Conservation (phyloP, 495 filamentous ascomycete species). For the Aspergillus ellipticus region DNA sequence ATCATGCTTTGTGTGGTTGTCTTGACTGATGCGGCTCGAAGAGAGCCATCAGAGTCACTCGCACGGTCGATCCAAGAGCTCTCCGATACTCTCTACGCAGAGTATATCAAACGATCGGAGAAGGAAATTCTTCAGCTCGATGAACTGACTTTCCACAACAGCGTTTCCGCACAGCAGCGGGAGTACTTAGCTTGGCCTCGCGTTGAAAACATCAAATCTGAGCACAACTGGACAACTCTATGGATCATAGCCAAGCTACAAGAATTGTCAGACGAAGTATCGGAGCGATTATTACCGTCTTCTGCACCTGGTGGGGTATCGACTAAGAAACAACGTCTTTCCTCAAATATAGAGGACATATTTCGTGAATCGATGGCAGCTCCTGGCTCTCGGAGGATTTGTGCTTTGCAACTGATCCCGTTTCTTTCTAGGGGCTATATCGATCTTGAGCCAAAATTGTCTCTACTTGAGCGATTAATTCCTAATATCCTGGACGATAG, state of each 20-base stretch:
- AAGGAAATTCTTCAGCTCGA: constrained; percentile 73
- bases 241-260: constrained; percentile 38
- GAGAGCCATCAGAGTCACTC: constrained; percentile 27
- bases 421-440: constrained; percentile 55
- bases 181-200: constrained; percentile 35
- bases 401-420: constrained; percentile 73
- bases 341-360: constrained; percentile 55
- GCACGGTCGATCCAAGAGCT: constrained; percentile 48
- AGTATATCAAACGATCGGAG: constrained; percentile 68
- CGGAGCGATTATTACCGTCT: constrained; percentile 9
- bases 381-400: constrained; percentile 54
- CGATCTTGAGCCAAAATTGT: constrained; percentile 38
- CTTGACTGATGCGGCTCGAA: constrained; percentile 24
- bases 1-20: constrained; percentile 55
- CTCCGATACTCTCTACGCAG: constrained; percentile 58
- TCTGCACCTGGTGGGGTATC: constrained; percentile 19
- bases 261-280: constrained; percentile 27
- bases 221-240: constrained; percentile 46
- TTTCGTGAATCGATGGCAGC: constrained; percentile 56
- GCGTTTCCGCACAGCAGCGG: constrained; percentile 11
- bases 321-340: constrained; percentile 61
- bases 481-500: constrained; percentile 56
- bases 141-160: constrained; percentile 58
- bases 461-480: constrained; percentile 45
- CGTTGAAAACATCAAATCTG: constrained; percentile 40